Base-by-base conservation (phyloP, 208 protist genomes). In the Wallacemonas sp. region DNA sequence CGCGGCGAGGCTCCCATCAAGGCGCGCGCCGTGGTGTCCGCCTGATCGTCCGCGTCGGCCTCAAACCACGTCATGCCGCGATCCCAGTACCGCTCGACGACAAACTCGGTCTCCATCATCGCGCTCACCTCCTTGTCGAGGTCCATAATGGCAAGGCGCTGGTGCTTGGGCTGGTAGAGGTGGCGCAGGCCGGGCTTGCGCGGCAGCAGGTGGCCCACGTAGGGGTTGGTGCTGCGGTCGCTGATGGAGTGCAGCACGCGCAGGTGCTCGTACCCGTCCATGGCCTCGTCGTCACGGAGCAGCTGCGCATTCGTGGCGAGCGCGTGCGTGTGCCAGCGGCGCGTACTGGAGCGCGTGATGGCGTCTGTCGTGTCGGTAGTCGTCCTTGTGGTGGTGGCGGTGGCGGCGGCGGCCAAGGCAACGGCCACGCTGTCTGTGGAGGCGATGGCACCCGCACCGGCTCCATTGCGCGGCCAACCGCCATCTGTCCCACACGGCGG, bases 31-130 rank as follows among this genome's bases (percentile, higher is more conserved):
- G 31, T 20, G 4, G 52, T n/a, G 5, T 10, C 52, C 31, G 7
- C 29, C 32, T 20, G 1, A 18, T 22, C 31, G 0, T 25, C n/a
- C 31, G 36, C 54, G 29, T 65, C 54, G 1, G 72, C 74, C 57
- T 85, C 79, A 52, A 84, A 80, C 67, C 76, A 83, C n/a, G 77
- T 78, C 68, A 89, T 81, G 54, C 69, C 72, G 2, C 31, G 61
- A 36, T 95, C 80, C 89, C 86, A 92, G 72, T 91, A 92, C 5
- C 86, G 83, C 63, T 91, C 84, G 26, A 95, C 86, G 41, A 84
- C 59, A 72, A 82, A 91, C 55, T 82, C 65, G 0, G 76, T 74
- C n/a, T 65, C 25, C 41, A 84, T 70, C 65, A 92, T 82, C 12
- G 48, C 63, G 25, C 63, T 39, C 55, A 95, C 72, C 57, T 88